Base-by-base conservation (phyloP, 192 early-diverging fungal genomes). In the Backusella liffmaniae region DNA sequence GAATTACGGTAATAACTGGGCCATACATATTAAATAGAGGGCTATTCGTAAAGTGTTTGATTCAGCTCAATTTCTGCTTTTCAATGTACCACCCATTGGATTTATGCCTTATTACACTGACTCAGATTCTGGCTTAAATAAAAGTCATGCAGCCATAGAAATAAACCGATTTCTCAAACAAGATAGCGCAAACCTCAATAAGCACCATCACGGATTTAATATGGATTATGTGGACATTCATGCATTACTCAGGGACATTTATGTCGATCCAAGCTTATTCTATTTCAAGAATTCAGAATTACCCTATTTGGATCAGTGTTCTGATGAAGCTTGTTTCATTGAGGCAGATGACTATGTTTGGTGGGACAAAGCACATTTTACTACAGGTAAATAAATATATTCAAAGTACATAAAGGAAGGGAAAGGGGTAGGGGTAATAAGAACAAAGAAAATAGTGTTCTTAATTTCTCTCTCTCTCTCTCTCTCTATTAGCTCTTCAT, bases 331-430 rank as follows among this genome's bases (percentile, higher is more conserved):
- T 13, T 80, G 78, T 35, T 41, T 39, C 21, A 26, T 44, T 7
- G 13, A 53, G 7, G 67, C 67, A 4, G 66, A 77, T 39, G 62
- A 73, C 26, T 83, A 69, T 68, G 32, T 83, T 18, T 83, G 82
- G 82, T 83, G 76, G 68, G 82, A 83, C 46, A 42, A 66, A 13
- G 73, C 76, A n/a, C 78, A 83, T 74, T 51, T 80, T 4, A 83
- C 82, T 35, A 76, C 70, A 74, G 75, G 77, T 77, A 76, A 70
- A 53, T 37, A 67, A 21, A 18, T 5, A 66, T 6, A 39, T 10
- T 10, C 1, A 15, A 42, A 41, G 67, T 13, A 35, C n/a, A 30
- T 21, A 4, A 23, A 53, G 21, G 51, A 21, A 23, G 23, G 56
- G 9, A 10, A 10, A 8, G 56, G 5, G 46, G 18, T 49, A 49